Evolutionary conservation across 768 basidiomycete species (phyloP), one percentile per base, ranked within the genome.

Genomic region (Termitomyces bulborhizus): DNA sequence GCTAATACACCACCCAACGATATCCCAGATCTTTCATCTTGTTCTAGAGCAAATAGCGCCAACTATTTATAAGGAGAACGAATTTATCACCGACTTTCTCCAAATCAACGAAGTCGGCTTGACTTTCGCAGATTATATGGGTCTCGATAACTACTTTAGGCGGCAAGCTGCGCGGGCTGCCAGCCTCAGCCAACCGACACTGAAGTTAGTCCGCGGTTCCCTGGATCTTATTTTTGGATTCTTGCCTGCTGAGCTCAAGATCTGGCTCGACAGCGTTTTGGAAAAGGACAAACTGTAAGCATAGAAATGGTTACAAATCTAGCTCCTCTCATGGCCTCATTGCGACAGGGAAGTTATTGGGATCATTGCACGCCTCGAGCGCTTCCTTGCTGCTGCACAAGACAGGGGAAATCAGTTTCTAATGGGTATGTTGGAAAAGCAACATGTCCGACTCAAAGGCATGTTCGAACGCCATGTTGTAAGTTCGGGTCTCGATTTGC

Each of bases 211-310:
- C 31, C 83, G 92, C 18, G 86, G 86, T 3, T 91, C 93, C 29
- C 84, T 98, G 88, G 96, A 98, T 60, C 72, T 96, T 51, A 93
- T 98, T 51, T 98, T 98, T 68, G 93, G 94, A 7, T 98, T 96
- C 73, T 72, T 98, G 16, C 86, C 88, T 2, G 75, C 77, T 1
- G 94, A 96, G 66, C 55, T 98, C 57, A 91, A 88, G 69, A 72
- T 75, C 24, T 98, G 93, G 93, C 74, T 94, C 13, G 95, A 98
- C 60, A 76, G 68, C 16, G 88, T 89, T 0, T 63, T 95, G 41
- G 77, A 79, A 34, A 85, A 81, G 60, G 95, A 97, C 66, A 76
- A 71, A 56, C 74, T 95, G 95, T 94, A 66, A 69, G 68, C 51
- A 49, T 58, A 56, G 8, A 34, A 47, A 24, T 11, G 36, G 51